Evolutionary conservation across 805 yeast genomes (phyloP).

Genomic region (Suhomyces prunicola): DNA sequence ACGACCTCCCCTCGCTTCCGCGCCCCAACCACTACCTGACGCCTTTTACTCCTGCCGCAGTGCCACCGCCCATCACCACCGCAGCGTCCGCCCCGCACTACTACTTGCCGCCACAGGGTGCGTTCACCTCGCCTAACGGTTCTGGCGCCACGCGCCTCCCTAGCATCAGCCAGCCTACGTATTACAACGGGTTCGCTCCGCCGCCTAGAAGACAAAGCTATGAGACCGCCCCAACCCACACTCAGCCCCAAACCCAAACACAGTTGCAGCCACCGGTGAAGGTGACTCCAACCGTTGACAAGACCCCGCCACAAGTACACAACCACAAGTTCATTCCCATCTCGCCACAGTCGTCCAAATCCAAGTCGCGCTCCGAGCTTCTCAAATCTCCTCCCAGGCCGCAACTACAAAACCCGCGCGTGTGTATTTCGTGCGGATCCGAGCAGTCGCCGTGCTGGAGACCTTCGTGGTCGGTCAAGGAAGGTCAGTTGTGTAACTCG

Average conservation of each 20-base stretch:
- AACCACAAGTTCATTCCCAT: conserved; percentile 34
- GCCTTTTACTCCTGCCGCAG: background rate
- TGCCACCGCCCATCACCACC: background rate
- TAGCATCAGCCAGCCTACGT: background rate
- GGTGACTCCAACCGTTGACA: background rate
- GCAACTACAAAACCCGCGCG: conserved; percentile 39
- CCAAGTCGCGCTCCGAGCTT: conserved; percentile 28
- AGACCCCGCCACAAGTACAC: conserved; percentile 2
- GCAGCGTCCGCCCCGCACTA: background rate
- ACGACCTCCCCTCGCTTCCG: background rate
- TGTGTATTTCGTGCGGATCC: conserved; percentile 87
- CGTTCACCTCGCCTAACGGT: conserved; percentile 1
- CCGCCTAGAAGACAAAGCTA: conserved; percentile 1
- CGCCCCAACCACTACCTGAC: background rate
- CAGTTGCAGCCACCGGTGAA: background rate
- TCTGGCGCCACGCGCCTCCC: background rate
- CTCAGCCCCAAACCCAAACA: background rate
- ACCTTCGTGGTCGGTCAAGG: conserved; percentile 88
- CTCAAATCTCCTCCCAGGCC: conserved; percentile 32
- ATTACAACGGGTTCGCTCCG: background rate
- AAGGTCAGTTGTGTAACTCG: conserved; percentile 95
- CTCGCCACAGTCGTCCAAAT: conserved; percentile 38
- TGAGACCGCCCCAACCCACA: background rate
- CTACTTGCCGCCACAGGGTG: conserved; percentile 3
- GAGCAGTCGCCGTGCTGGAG: conserved; percentile 97